Percentiles rank a stretch among this genome's conserved stretches.
phyloP scores from a whole-genome alignment of 75 land plant genomes.

The Sequoiadendron giganteum region DNA sequence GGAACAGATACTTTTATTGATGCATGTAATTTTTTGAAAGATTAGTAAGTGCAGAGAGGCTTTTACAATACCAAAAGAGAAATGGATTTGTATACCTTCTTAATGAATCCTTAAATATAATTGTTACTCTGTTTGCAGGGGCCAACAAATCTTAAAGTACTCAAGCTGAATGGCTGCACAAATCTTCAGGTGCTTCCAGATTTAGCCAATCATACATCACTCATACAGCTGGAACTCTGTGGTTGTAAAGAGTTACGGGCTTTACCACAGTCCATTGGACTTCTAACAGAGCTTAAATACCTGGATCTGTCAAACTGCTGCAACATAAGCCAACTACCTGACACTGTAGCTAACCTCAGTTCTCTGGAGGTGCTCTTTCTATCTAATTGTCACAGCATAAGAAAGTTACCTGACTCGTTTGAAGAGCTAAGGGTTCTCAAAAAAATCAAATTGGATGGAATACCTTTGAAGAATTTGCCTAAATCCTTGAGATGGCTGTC shows the following conservation, averaged over 20 bases:
- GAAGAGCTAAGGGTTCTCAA: conserved; percentile 8
- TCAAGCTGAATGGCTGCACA: conserved; percentile 10
- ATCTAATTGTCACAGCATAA: conserved; percentile 13
- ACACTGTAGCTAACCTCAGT: conserved; percentile 7
- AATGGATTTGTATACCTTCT: background rate
- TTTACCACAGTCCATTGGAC: conserved; percentile 20
- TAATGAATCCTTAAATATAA: background rate
- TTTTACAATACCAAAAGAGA: background rate
- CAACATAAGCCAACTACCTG: conserved; percentile 13
- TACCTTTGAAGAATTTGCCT: background rate
- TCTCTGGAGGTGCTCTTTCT: conserved; percentile 17
- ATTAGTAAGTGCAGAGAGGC: background rate
- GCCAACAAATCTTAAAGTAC: conserved; percentile 1
- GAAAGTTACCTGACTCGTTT: conserved; percentile 13
- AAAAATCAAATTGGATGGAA: conserved; percentile 1
- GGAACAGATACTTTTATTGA: background rate
- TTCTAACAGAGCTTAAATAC: conserved; percentile 19
- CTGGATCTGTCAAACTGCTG: conserved; percentile 26
- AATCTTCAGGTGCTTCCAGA: background rate
- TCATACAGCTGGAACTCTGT: conserved; percentile 14
- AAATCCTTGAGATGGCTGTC: conserved; percentile 10
- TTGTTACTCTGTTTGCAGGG: background rate
- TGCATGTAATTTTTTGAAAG: background rate
- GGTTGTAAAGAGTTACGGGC: conserved; percentile 15
- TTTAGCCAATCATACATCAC: conserved; percentile 1